phyloP scores from a whole-genome alignment of 2,329 filamentous ascomycete species.

The Colletotrichum spinosum region DNA sequence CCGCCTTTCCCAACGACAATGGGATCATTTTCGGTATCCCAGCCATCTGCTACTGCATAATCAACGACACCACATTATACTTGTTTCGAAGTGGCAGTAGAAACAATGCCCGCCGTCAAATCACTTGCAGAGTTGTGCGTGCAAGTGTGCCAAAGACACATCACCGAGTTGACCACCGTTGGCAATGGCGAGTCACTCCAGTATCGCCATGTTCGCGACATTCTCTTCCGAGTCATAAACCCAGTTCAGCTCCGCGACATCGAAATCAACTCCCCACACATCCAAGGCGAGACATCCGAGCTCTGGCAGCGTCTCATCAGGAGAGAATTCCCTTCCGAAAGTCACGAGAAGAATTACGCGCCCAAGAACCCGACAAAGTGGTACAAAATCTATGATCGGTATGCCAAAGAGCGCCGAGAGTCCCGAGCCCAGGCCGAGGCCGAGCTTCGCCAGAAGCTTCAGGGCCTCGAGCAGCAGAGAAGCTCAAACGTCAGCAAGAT shows the following conservation, averaged over 20 bases:
- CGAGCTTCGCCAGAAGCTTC: constrained; percentile 67
- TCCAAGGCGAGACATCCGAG: constrained; percentile 75
- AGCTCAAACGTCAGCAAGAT: constrained; percentile 68
- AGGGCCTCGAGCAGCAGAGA: constrained; percentile 68
- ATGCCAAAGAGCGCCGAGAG: constrained; percentile 69
- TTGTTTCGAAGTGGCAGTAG: not conserved
- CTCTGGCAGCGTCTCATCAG: constrained; percentile 85
- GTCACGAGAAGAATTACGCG: constrained; percentile 69
- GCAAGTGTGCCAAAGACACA: constrained; percentile 63
- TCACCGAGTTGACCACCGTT: constrained; percentile 72
- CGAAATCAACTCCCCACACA: constrained; percentile 81
- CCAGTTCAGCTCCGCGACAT: constrained; percentile 80
- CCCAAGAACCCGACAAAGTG: constrained; percentile 77
- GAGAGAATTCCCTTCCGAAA: constrained; percentile 77
- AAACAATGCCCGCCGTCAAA: constrained; percentile 46
- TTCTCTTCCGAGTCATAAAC: constrained; percentile 78
- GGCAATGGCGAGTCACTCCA: constrained; percentile 70
- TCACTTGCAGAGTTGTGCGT: constrained; percentile 65
- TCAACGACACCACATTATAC: constrained; percentile 5
- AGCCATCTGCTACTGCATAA: not conserved
- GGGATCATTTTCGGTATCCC: constrained; percentile 6
- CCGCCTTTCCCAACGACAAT: constrained; percentile 11
- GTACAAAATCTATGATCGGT: constrained; percentile 81
- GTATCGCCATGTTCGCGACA: constrained; percentile 61
- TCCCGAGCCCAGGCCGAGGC: constrained; percentile 70